Evolutionary conservation across 768 basidiomycete species (phyloP).

Genomic region (Leccinellum albellum): DNA sequence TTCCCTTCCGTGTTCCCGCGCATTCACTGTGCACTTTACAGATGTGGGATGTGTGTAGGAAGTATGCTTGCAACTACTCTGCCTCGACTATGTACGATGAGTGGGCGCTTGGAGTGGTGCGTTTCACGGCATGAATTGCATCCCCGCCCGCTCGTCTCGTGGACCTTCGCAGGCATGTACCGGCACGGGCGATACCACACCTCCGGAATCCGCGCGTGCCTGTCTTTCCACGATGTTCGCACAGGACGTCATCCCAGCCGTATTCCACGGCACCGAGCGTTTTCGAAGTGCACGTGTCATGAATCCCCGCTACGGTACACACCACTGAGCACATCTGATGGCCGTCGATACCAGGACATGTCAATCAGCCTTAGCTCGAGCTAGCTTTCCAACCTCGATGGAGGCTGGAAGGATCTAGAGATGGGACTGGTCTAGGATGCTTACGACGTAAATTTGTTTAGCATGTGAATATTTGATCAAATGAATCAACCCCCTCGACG

Average conservation of each 20-base stretch:
- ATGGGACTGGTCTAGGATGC: neutral
- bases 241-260: neutral
- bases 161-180: conserved; percentile 3
- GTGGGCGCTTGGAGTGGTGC: conserved; percentile 15
- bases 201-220: conserved; percentile 1
- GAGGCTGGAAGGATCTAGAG: neutral
- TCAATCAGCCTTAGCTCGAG: neutral
- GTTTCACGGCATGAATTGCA: neutral
- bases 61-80: conserved; percentile 11
- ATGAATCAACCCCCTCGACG: neutral
- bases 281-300: conserved; percentile 7
- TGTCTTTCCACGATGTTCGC: conserved; percentile 5
- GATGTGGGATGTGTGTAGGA: conserved; percentile 16
- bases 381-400: neutral
- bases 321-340: neutral
- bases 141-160: neutral
- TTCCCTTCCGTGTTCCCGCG: no score
- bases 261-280: conserved; percentile 3
- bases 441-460: neutral
- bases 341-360: neutral
- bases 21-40: neutral
- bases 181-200: conserved; percentile 7
- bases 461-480: neutral
- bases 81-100: conserved; percentile 15
- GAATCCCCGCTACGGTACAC: conserved; percentile 8